Conservation (phyloP, 2,329 filamentous ascomycete genomes). For the Colletotrichum sp. region DNA sequence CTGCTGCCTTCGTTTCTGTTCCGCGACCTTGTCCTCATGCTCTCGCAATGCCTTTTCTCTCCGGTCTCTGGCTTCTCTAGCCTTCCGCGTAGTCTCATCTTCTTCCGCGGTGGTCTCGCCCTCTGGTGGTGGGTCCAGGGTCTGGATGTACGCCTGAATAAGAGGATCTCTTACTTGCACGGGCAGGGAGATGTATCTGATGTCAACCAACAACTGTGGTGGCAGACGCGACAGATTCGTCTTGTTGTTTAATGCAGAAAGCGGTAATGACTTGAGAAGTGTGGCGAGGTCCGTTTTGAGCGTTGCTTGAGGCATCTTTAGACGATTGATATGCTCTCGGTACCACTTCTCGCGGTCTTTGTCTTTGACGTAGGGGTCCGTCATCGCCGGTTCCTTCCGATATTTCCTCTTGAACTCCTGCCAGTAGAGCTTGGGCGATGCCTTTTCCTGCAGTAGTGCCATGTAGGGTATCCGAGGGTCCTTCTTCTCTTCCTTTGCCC, state of each 20-base stretch:
- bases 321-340: slow-evolving; percentile 71
- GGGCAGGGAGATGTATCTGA: slow-evolving; percentile 73
- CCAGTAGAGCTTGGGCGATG: slow-evolving; percentile 94
- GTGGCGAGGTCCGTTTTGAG: slow-evolving; percentile 73
- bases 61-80: slow-evolving; percentile 54
- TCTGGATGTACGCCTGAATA: slow-evolving; percentile 69
- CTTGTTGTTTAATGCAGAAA: slow-evolving; percentile 62
- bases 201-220: slow-evolving; percentile 64
- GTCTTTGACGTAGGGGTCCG: slow-evolving; percentile 71
- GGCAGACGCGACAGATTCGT: slow-evolving; percentile 65
- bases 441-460: slow-evolving; percentile 78
- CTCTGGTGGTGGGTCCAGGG: slow-evolving; percentile 61
- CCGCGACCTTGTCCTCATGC: slow-evolving; percentile 64
- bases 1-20: slow-evolving; percentile 66
- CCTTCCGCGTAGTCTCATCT: slow-evolving; percentile 55
- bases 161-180: slow-evolving; percentile 65
- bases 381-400: slow-evolving; percentile 81
- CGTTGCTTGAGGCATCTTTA: slow-evolving; percentile 69
- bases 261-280: slow-evolving; percentile 67
- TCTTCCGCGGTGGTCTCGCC: slow-evolving; percentile 42
- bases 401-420: slow-evolving; percentile 94
- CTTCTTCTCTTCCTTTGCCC: slow-evolving; percentile 77
- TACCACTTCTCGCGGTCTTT: slow-evolving; percentile 83
- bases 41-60: slow-evolving; percentile 66
- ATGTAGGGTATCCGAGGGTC: slow-evolving; percentile 87